Percentiles rank a stretch among this genome's conserved stretches.
Evolutionary conservation across 1,139 yeast species (phyloP).

Genomic region (Saccharomyces pastorianus): DNA sequence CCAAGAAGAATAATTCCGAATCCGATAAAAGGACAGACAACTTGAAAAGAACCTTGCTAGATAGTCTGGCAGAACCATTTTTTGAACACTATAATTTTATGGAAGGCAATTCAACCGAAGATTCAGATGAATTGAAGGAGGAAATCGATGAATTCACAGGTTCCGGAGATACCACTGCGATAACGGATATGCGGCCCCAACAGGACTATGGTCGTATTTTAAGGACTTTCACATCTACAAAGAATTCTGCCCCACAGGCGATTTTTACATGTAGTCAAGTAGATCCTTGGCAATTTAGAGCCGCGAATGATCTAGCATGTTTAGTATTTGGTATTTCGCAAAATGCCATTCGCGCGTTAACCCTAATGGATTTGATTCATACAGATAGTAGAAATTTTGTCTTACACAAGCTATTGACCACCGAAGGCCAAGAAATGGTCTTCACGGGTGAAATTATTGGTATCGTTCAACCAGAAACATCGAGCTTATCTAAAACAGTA

Average conservation of each 20-base stretch:
- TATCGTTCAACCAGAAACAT: constrained; percentile 38
- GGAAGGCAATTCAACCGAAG: constrained; percentile 26
- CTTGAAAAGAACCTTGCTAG: constrained; percentile 47
- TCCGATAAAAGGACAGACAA: constrained; percentile 3
- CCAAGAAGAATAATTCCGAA: constrained; percentile 29
- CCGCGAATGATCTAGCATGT: constrained; percentile 86
- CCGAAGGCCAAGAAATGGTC: constrained; percentile 36
- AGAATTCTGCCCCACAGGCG: constrained; percentile 66
- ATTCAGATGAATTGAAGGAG: constrained; percentile 4
- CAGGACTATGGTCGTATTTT: constrained; percentile 32
- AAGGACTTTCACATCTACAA: constrained; percentile 56
- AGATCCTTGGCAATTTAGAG: constrained; percentile 74
- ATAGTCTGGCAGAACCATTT: constrained; percentile 71
- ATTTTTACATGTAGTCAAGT: constrained; percentile 70
- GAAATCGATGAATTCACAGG: constrained; percentile 7
- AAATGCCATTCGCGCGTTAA: constrained; percentile 50
- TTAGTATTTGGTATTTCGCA: constrained; percentile 77
- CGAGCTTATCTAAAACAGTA: constrained; percentile 41
- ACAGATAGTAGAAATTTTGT: constrained; percentile 66
- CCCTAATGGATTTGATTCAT: constrained; percentile 70
- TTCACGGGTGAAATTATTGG: constrained; percentile 52
- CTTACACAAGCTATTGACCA: constrained; percentile 43
- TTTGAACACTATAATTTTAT: constrained; percentile 38
- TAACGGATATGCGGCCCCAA: constrained; percentile 13
- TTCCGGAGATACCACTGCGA: constrained; percentile 7